Base-by-base conservation (phyloP, 2,329 filamentous ascomycete genomes). In the Claviceps maximensis region DNA sequence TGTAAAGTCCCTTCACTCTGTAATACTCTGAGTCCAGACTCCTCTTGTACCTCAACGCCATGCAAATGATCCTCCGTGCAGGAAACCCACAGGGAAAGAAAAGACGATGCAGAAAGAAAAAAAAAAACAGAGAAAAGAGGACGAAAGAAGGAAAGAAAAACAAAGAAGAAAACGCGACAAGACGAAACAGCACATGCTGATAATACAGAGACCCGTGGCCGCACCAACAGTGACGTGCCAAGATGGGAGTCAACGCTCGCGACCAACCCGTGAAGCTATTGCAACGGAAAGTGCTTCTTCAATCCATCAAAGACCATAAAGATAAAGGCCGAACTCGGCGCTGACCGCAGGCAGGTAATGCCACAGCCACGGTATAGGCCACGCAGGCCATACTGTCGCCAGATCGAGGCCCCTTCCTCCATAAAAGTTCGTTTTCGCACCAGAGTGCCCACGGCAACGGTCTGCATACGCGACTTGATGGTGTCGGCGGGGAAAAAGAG, bases 391-490 rank as follows among this genome's bases (percentile, higher is more conserved):
- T 90, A 83, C 61, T 89, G 80, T 56, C 75, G 78, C 86, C 89
- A 98, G n/a, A 97, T 69, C 17, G 80, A 76, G 54, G 71, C 76
- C 0, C 83, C 82, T 55, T 94, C 89, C 40, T 77, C 73, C 71
- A 76, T 79, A 63, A 98, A 97, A 0, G 82, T 84, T 44, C 78
- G 78, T 51, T 77, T 77, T 53, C 71, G 69, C 2, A 72, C 73
- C 23, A 73, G 70, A 9, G 74, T 72, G 33, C 77, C 78, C 45
- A 88, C 74, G 5, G 89, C 84, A 51, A 86, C 79, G 0, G 93
- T 98, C 71, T 98, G 93, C 84, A 98, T 95, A 48, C 91, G 83
- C 19, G 87, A 94, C 72, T 98, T 98, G 73, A 98, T 86, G 0
- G 93, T 98, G 67, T 98, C 93, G 49, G 93, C 93, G 0, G 93